Percentiles rank a stretch among this genome's conserved stretches.
phyloP scores from a whole-genome alignment of 176 grass and related monocot species.

The Zoysia japonica region DNA sequence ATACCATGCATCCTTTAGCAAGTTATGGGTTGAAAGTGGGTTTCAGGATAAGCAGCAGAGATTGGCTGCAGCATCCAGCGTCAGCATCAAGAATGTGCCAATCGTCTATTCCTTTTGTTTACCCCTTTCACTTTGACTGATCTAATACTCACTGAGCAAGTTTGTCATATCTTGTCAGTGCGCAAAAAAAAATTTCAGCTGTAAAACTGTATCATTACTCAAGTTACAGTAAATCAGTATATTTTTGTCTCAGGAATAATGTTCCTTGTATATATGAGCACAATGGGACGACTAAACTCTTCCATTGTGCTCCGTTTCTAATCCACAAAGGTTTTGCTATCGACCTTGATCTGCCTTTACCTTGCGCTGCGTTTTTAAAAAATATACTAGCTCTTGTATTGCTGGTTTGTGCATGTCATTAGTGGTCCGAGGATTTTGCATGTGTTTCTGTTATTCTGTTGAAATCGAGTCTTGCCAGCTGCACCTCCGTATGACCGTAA shows the following conservation, averaged over 20 bases:
- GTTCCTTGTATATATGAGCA: neutral
- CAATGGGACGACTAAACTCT: neutral
- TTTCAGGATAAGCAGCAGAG: slow-evolving; percentile 20
- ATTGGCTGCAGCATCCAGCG: slow-evolving; percentile 9
- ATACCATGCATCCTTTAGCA: slow-evolving; percentile 7
- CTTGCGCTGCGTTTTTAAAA: no score
- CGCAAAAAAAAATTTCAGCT: slow-evolving; percentile 43
- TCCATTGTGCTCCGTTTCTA: neutral
- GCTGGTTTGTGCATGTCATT: no score
- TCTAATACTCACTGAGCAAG: slow-evolving; percentile 30
- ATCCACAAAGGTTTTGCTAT: no score
- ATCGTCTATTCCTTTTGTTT: slow-evolving; percentile 12
- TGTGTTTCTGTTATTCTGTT: no score
- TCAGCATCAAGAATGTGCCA: slow-evolving; percentile 7
- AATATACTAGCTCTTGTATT: no score
- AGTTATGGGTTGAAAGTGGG: neutral
- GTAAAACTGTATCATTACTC: slow-evolving; percentile 48
- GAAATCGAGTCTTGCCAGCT: no score
- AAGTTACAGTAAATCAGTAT: slow-evolving; percentile 8
- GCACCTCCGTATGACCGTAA: no score
- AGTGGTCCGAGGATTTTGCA: no score
- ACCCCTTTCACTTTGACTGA: neutral
- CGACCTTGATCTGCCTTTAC: no score
- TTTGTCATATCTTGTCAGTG: slow-evolving; percentile 32
- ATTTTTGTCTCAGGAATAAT: neutral